These are phyloP conservation scores for Ogataea paraovalis DNA, from an alignment of 805 yeast species.

Conservation along the genomic window DNA sequence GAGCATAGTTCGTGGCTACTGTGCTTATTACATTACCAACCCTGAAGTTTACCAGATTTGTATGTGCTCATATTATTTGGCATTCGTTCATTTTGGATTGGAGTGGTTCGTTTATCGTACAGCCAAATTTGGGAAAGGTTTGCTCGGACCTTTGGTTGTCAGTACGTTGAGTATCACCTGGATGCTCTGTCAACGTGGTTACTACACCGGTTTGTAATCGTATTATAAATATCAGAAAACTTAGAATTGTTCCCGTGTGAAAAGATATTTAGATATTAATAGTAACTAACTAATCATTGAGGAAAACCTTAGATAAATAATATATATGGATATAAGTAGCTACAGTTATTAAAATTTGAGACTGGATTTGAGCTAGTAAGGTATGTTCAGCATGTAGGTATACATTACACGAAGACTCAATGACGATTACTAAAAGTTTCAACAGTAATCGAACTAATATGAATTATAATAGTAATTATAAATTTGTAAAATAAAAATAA, in stretches of 20 bases:
- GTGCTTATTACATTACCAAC: conserved; percentile 71
- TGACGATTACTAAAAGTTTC: background rate
- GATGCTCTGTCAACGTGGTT: conserved; percentile 73
- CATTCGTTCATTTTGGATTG: conserved; percentile 74
- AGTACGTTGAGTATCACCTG: conserved; percentile 69
- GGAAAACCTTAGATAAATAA: too few relatives aligned
- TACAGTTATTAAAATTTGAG: too few relatives aligned
- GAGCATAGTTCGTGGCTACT: conserved; percentile 78
- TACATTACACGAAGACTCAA: too few relatives aligned
- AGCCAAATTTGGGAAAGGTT: conserved; percentile 81
- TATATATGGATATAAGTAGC: too few relatives aligned
- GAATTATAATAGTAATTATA: background rate
- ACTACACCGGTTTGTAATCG: conserved; percentile 34
- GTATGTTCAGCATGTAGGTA: too few relatives aligned
- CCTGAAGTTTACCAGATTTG: conserved; percentile 74
- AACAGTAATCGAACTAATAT: background rate
- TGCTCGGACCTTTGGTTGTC: conserved; percentile 84
- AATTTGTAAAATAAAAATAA: background rate
- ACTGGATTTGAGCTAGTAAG: too few relatives aligned
- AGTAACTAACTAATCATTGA: too few relatives aligned
- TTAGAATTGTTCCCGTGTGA: too few relatives aligned
- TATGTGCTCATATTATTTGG: conserved; percentile 75
- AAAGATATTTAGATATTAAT: too few relatives aligned
- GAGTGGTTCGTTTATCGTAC: conserved; percentile 83
- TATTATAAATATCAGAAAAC: too few relatives aligned